Evolutionary conservation across 2,329 filamentous ascomycete species (phyloP), one percentile per base, ranked within the genome.

Genomic region (Trichophyton rubrum): DNA sequence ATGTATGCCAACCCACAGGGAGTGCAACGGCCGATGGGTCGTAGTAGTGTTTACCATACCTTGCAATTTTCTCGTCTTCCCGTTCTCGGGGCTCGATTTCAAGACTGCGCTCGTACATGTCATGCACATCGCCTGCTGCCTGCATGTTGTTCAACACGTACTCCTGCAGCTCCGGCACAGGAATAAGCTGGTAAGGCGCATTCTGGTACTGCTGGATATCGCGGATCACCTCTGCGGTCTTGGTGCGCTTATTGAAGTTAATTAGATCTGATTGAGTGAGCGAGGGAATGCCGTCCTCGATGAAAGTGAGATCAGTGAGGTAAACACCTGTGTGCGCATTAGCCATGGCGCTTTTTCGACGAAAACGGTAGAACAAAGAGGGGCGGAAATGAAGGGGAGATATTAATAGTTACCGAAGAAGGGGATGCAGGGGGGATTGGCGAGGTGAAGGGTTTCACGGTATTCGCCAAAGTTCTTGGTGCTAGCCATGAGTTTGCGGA

Each of bases 171-270:
- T 97, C 93, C 1, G 86, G 83, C 15, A 99, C 92, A 0, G 90
- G 83, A 70, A 95, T 89, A 59, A 99, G 79, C 6, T 88, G 86
- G 72, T 97, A 99, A n/a, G 90, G 90, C 63, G 95, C 90, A 68
- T 96, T 96, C 73, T 99, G 93, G 72, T 96, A 99, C 72, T 97
- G 92, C 73, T 97, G 93, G 66, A 99, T 97, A 72, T 97, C 92
- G 64, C 91, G 89, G 68, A 99, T 99, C 47, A 99, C 93, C 72
- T 97, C 93, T 20, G 93, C 93, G 13, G 93, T 97, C 81, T 97
- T 99, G 60, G 90, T 89, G 59, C 93, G 87, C 80, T 99, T 99
- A 69, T 91, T 90, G 75, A 99, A 99, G 77, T 99, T 99, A 79
- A 99, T 96, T 67, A 96, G 80, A 69, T 95, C 90, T 6, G 91